Base-by-base conservation (phyloP, 2,329 filamentous ascomycete genomes). In the Colletotrichum lentis region DNA sequence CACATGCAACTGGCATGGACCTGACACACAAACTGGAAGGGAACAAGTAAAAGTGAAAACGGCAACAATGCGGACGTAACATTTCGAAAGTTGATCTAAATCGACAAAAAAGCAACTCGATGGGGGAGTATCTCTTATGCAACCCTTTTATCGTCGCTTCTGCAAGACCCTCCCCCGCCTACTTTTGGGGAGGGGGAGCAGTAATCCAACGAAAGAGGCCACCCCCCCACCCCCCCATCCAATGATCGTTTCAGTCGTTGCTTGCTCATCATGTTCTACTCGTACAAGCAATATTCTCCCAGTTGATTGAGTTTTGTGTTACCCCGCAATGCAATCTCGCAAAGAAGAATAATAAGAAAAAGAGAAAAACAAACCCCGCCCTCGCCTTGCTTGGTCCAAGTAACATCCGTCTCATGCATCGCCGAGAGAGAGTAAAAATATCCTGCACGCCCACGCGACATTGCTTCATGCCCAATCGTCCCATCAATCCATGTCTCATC, bases 401-500 rank as follows among this genome's bases (percentile, higher is more conserved):
- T 60, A 61, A 52, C 66, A 65, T 55, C 46, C 67, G 43, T 58
- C 53, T 63, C 58, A 63, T 67, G 63, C 58, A 59, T 58, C 16
- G 52, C 50, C 14, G 44, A 43, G 37, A 43, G 44, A 55, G 44
- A 54, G 31, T 52, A 62, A 67, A 69, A 47, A 62, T 46, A 54
- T 67, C 56, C 52, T 39, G 46, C 50, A 67, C 44, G 57, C 67
- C 63, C 37, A 41, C 39, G 12, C 59, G 41, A 59, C 61, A 50
- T 35, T 54, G 55, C 62, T 60, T 46, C 35, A 57, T 69, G 56
- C 64, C 58, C 57, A 37, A 54, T 47, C 46, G 47, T 63, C 64
- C 54, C 66, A 37, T 62, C 56, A 67, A 69, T 39, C 63, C 67
- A 58, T 67, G 54, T 67, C 57, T 67, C 67, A 53, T 69, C 12